A percentile compares a stretch with the other conserved stretches of the same genome.
Conservation (phyloP, 371 early-diverging fungal species). For the Mucor irregularis region DNA sequence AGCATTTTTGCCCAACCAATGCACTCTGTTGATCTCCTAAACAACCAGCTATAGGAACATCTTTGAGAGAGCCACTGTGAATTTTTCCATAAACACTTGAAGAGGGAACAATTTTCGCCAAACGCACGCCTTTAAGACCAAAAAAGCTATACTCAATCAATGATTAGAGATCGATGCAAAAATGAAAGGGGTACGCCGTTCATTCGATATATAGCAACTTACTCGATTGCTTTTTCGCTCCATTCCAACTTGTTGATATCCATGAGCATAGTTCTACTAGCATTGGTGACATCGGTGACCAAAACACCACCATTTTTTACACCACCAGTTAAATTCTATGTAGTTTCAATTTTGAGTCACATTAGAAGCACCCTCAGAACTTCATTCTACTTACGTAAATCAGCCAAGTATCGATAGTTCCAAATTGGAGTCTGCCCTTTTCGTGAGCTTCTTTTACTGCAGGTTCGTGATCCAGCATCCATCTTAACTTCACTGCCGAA, state of each 20-base stretch:
- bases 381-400: conserved; percentile 41
- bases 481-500: conserved; percentile 87
- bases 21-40: conserved; percentile 98
- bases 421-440: conserved; percentile 59
- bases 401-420: conserved; percentile 93
- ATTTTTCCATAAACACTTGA: conserved; percentile 81
- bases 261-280: conserved; percentile 94
- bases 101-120: conserved; percentile 88
- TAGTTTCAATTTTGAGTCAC: conserved; percentile 22
- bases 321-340: conserved; percentile 79
- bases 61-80: conserved; percentile 55
- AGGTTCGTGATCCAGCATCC: conserved; percentile 86
- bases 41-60: conserved; percentile 79
- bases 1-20: conserved; percentile 93
- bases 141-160: too few relatives aligned
- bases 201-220: conserved; percentile 11
- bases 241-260: conserved; percentile 80
- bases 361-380: conserved; percentile 54
- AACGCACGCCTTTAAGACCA: conserved; percentile 28
- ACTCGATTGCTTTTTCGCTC: conserved; percentile 76
- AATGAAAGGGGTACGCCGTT: conserved; percentile 47
- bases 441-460: conserved; percentile 58
- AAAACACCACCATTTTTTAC: conserved; percentile 68
- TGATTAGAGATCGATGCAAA: too few relatives aligned
- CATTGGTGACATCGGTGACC: conserved; percentile 95